Base-by-base conservation (phyloP, 495 filamentous ascomycete species). In the Oidiodendron maius region DNA sequence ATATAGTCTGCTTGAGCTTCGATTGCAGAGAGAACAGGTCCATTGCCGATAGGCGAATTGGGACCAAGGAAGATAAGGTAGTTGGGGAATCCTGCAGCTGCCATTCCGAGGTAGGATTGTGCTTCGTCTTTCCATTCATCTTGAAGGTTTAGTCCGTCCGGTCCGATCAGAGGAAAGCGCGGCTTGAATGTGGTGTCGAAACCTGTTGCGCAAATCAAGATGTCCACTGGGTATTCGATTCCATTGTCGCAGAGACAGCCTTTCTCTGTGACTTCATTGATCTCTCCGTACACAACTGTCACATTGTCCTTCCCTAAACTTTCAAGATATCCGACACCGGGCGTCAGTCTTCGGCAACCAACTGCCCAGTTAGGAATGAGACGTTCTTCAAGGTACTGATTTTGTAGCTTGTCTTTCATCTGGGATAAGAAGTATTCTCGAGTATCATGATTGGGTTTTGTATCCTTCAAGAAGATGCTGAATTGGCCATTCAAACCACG, bases 311-410 rank as follows among this genome's bases (percentile, higher is more conserved):
- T 70, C 1, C 72, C 64, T 38, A 89, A 62, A 12, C 83, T 76
- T 53, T 88, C 84, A 15, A 89, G 75, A 58, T 88, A 89, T 0
- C 81, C 82, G 5, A 80, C 80, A 0, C 83, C 85, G 0, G 84
- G 84, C 0, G 85, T 89, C 0, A 86, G 68, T 12, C 85, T 80
- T 39, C 83, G 75, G 55, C 84, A 89, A 58, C 80, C 75, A 3
- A 81, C 80, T 0, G 74, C 71, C 58, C 84, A 89, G 48, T 82
- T 75, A 0, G 84, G 84, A 10, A 38, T 24, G 0, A 60, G 32
- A 8, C 41, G 37, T 11, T 54, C 47, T 8, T 32, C 28, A 32
- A 32, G 28, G n/a, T 32, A 32, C 18, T 15, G 4, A 17, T 15
- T 15, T 4, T 37, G 4, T 17, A 37, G n/a, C n/a, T 15, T 5